A percentile compares a stretch with the other conserved stretches of the same genome.
Conservation (phyloP, 352 stramenopile genomes). For the Pythium utonaiense region DNA sequence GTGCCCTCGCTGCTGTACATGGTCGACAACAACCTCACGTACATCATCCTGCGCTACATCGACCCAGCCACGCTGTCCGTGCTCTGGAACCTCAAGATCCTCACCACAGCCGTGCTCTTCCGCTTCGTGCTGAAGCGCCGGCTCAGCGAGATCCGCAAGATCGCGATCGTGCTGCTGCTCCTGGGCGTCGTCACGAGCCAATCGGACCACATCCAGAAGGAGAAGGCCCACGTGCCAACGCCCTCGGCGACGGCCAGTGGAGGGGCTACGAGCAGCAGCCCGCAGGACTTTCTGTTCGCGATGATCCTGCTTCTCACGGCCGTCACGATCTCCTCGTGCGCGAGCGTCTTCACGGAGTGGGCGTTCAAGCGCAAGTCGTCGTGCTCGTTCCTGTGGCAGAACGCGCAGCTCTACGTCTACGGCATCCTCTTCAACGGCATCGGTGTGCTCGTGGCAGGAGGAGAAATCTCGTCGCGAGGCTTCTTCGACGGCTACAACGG, state of each 20-base stretch:
- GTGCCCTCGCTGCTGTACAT: slow-evolving; percentile 83
- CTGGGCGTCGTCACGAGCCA: slow-evolving; percentile 80
- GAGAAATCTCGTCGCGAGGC: slow-evolving; percentile 39
- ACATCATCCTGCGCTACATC: slow-evolving; percentile 84
- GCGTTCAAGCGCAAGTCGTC: slow-evolving; percentile 75
- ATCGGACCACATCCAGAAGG: slow-evolving; percentile 58
- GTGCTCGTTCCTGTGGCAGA: slow-evolving; percentile 81
- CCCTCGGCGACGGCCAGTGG: slow-evolving; percentile 1
- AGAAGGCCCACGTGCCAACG: neutral
- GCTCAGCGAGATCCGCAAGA: slow-evolving; percentile 66
- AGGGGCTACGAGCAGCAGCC: neutral
- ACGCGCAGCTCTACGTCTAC: slow-evolving; percentile 77
- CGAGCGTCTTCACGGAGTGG: slow-evolving; percentile 84
- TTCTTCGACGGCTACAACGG: slow-evolving; percentile 82
- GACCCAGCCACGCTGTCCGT: slow-evolving; percentile 83
- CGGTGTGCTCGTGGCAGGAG: slow-evolving; percentile 46
- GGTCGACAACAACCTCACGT: slow-evolving; percentile 88
- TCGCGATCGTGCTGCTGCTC: slow-evolving; percentile 72
- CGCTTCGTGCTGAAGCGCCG: slow-evolving; percentile 73
- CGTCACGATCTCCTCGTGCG: slow-evolving; percentile 77
- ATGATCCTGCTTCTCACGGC: slow-evolving; percentile 68
- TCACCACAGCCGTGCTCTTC: slow-evolving; percentile 82
- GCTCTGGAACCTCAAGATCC: slow-evolving; percentile 88
- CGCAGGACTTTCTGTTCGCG: slow-evolving; percentile 36
- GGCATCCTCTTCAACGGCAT: slow-evolving; percentile 80